phyloP scores from a whole-genome alignment of 257 asterid species.

The Coffea canephora region DNA sequence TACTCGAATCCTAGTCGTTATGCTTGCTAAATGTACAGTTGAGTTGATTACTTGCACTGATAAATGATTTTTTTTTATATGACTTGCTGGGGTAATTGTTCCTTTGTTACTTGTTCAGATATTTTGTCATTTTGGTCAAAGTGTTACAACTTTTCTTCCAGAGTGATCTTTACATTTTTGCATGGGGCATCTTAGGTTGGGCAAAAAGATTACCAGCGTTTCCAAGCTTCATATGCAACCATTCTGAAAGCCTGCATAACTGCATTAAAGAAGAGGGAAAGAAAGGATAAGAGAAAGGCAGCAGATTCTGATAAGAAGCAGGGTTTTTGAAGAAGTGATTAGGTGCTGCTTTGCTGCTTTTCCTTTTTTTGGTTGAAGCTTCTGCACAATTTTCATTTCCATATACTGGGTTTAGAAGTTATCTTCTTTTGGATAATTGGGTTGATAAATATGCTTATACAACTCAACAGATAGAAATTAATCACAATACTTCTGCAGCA shows the following conservation, averaged over 20 bases:
- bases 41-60: too few species aligned
- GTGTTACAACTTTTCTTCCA: background rate
- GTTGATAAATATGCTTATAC: background rate
- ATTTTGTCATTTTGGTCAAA: background rate
- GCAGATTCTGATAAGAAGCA: conserved; percentile 62
- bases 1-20: too few species aligned
- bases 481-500: background rate
- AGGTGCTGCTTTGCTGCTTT: conserved; percentile 20
- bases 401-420: background rate
- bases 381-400: background rate
- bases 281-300: conserved; percentile 79
- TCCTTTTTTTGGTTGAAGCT: background rate
- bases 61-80: too few species aligned
- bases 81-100: too few species aligned
- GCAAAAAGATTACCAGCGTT: conserved; percentile 76
- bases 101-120: too few species aligned
- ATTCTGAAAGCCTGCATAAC: conserved; percentile 83
- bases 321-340: conserved; percentile 38
- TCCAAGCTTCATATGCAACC: conserved; percentile 88
- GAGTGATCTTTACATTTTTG: background rate
- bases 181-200: conserved; percentile 59
- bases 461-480: background rate
- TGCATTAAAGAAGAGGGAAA: conserved; percentile 92
- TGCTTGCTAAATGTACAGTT: too few species aligned
- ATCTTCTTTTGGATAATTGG: background rate